Evolutionary conservation across 2,329 filamentous ascomycete genomes (phyloP), one percentile per base, ranked within the genome.

Genomic region (Ramularia collo-cygni): DNA sequence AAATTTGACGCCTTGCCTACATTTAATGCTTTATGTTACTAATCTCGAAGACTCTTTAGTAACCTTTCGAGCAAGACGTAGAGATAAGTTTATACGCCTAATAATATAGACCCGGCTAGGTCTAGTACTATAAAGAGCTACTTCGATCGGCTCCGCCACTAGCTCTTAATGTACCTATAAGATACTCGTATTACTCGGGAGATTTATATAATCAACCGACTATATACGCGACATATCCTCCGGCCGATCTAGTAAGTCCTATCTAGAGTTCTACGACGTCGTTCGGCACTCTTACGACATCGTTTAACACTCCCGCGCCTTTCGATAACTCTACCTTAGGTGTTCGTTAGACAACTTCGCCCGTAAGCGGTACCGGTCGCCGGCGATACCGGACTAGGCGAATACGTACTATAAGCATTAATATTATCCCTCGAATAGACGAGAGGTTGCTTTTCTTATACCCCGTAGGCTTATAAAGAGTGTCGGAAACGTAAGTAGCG

Each of bases 401-500:
- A 33, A 33, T 33, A 12, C 14, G 31, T 18, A 33, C 31, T n/a
- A 16, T 33, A 19, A 33, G 31, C n/a, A 21, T 2, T 18, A 10
- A 24, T 6, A 24, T 24, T 6, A 6, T 6, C 10, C 13, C n/a
- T 33, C 12, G 15, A 8, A 14, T 19, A 19, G 9, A 10, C 13
- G 15, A 9, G 29, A 21, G 17, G 10, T 17, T 4, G 14, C 9
- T 18, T n/a, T n/a, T 33, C n/a, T 16, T 17, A 30, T 16, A 38
- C 12, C 2, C 86, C 88, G 46, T 78, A 85, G 68, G 87, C 88
- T 39, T 94, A 88, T 67, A 88, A 95, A 57, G 93, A 94, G 86
- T 96, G 90, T 62, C 77, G 89, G 54, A 95, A 94, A 69, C 82
- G 82, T 65, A 95, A 90, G 74, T 92, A 96, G 66, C 96, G 95